A percentile compares a stretch with the other conserved stretches of the same genome.
Conservation (phyloP, 2,329 filamentous ascomycete species). For the Trichoderma aggressivum region DNA sequence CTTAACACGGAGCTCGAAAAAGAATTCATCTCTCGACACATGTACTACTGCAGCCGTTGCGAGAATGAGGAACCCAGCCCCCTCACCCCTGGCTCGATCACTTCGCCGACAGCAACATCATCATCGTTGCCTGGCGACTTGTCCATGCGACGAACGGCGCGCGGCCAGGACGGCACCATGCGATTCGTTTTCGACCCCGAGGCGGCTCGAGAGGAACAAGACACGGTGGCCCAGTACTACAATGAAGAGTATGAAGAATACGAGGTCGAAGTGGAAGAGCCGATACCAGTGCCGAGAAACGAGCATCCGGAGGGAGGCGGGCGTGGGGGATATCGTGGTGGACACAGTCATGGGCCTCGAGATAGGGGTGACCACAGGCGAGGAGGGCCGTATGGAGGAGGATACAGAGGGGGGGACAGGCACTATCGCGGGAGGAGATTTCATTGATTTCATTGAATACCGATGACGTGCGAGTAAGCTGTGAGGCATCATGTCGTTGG, state of each 20-base stretch:
- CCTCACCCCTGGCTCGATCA: conserved; percentile 24
- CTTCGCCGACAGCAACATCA: conserved; percentile 39
- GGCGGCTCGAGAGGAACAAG: conserved; percentile 68
- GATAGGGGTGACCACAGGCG: conserved; percentile 34
- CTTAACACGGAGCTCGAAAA: conserved; percentile 78
- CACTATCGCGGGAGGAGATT: conserved; percentile 35
- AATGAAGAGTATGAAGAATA: conserved; percentile 73
- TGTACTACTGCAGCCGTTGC: conserved; percentile 56
- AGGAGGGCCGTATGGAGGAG: conserved; percentile 34
- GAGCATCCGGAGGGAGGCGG: conserved; percentile 20
- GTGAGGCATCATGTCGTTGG: neutral
- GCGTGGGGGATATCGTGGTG: conserved; percentile 29
- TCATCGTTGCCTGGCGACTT: conserved; percentile 37
- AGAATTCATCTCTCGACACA: conserved; percentile 59
- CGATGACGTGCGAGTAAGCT: neutral
- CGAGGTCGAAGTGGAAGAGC: conserved; percentile 72
- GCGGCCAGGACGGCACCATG: conserved; percentile 68
- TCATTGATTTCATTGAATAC: conserved; percentile 22
- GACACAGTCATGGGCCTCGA: conserved; percentile 25
- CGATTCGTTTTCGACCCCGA: conserved; percentile 85
- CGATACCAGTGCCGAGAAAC: conserved; percentile 35
- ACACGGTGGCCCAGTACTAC: conserved; percentile 64
- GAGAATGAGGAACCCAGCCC: conserved; percentile 38
- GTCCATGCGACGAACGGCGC: conserved; percentile 31
- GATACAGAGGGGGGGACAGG: conserved; percentile 33